Evolutionary conservation across 108 stramenopile species (phyloP), one percentile per base, ranked within the genome.

Genomic region (Nitzschia putrida): DNA sequence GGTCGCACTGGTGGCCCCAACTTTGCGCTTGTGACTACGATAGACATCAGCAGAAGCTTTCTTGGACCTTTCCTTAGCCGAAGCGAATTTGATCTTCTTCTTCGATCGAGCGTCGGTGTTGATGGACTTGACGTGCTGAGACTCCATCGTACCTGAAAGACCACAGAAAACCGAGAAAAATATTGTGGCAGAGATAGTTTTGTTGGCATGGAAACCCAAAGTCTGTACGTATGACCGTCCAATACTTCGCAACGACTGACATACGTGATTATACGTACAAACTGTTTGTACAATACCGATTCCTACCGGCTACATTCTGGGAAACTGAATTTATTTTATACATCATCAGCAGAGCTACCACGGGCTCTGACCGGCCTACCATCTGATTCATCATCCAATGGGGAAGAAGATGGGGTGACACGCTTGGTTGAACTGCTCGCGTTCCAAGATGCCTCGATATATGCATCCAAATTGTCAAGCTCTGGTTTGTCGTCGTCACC

Each of bases 1-100:
- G 40, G 89, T 78, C n/a, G 92, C 83, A 42, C 80, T 89, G 42
- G 77, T 81, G 9, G 68, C 81, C 5, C 82, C 84, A 54, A 76
- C 63, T 25, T 82, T 78, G 13, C 85, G 78, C 61, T 90, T 85
- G 74, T 83, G 83, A 42, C 66, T 70, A 18, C 93, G 90, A 69
- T 90, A 94, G 23, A 91, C 88, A 80, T 94, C 93, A 20, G 93
- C 90, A 37, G 83, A 88, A 18, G 90, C 90, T 49, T 56, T 59
- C 65, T 91, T 88, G 42, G 87, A 71, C 24, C 90, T 80, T 66
- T 86, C 73, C 63, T 83, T 88, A 20, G 84, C 67, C 23, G 87
- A 85, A 22, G 84, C 75, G 63, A 85, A 94, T 3, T 82, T 77
- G 38, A 93, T 74, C 26, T 89, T 85, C 59, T 90, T 93, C 54